phyloP scores from a whole-genome alignment of 306 rosid genomes.

The Vigna angularis region DNA sequence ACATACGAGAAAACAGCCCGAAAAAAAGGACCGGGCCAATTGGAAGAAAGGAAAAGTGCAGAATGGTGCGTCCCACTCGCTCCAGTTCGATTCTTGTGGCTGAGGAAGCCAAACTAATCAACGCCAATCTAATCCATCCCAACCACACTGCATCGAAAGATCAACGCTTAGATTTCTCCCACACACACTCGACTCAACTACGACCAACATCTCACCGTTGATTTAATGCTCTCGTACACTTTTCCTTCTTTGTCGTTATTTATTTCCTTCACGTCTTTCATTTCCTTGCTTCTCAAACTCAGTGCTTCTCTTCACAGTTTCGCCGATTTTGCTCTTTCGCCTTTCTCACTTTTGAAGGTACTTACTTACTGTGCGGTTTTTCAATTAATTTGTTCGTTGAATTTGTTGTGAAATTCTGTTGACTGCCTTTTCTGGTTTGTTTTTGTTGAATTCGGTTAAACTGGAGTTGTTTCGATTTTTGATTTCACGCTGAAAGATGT shows the following conservation, averaged over 20 bases:
- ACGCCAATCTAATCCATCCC: neutral
- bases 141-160: neutral
- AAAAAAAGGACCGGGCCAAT: slow-evolving; percentile 20
- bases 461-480: neutral
- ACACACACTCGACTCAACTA: neutral
- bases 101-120: neutral
- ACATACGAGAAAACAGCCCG: slow-evolving; percentile 28
- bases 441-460: slow-evolving; percentile 5
- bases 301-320: neutral
- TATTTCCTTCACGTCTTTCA: neutral
- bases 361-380: neutral
- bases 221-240: neutral
- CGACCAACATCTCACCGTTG: slow-evolving; percentile 17
- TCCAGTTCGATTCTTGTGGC: slow-evolving; percentile 44
- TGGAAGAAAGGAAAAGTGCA: slow-evolving; percentile 45
- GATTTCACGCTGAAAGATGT: neutral
- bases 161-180: slow-evolving; percentile 18
- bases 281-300: neutral
- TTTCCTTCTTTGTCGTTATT: neutral
- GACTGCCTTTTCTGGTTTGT: slow-evolving; percentile 4
- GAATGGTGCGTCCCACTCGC: slow-evolving; percentile 44
- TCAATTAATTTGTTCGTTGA: neutral
- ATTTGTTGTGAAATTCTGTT: slow-evolving; percentile 31
- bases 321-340: slow-evolving; percentile 6
- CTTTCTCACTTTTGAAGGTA: slow-evolving; percentile 22